A percentile compares a stretch with the other conserved stretches of the same genome.
phyloP scores from a whole-genome alignment of 1,284 basidiomycete genomes.

The Omphalotus olearius region DNA sequence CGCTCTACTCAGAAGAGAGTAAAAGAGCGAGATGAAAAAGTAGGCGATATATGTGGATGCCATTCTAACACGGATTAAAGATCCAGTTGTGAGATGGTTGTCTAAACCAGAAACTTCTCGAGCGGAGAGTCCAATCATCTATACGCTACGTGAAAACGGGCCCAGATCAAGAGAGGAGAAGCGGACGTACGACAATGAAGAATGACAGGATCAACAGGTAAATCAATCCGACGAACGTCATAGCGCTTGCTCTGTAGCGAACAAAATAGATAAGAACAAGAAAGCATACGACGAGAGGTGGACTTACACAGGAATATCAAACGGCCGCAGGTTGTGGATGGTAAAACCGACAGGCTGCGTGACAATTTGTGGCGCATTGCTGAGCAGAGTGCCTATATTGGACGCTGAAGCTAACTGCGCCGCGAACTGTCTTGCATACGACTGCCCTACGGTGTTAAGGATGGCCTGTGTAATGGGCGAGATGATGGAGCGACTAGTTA shows the following conservation, averaged over 20 bases:
- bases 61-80: constrained; percentile 55
- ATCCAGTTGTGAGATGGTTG: constrained; percentile 43
- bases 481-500: constrained; percentile 29
- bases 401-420: constrained; percentile 25
- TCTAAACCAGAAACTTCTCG: constrained; percentile 44
- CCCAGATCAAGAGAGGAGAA: constrained; percentile 27
- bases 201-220: constrained; percentile 64
- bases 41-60: constrained; percentile 51
- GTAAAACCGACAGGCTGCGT: constrained; percentile 46
- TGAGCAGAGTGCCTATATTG: constrained; percentile 35
- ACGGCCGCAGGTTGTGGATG: constrained; percentile 59
- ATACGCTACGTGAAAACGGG: neutral
- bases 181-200: constrained; percentile 22
- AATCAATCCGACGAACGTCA: constrained; percentile 68
- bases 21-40: constrained; percentile 57
- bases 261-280: neutral
- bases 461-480: constrained; percentile 25
- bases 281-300: neutral
- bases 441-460: constrained; percentile 23
- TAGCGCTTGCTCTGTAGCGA: constrained; percentile 55
- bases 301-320: constrained; percentile 56
- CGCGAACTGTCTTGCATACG: constrained; percentile 34
- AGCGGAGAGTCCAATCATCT: constrained; percentile 28
- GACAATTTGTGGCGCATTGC: constrained; percentile 56
- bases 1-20: constrained; percentile 60